Evolutionary conservation across 345 rosid genomes (phyloP), one percentile per base, ranked within the genome.

Genomic region (Acer negundo): DNA sequence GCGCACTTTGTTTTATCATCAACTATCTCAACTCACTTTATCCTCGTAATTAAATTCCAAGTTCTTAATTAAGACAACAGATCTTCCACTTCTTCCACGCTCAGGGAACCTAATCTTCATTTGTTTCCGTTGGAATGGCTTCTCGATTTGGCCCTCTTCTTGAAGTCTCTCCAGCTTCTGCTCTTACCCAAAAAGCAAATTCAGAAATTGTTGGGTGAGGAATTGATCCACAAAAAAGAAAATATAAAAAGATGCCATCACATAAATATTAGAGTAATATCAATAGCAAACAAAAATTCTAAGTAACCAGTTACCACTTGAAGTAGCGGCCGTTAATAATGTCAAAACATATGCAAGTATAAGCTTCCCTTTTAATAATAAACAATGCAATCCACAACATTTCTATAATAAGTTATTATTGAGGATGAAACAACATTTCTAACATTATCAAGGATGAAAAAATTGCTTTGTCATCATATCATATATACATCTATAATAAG

Each of bases 81-180:
- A 87, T 82, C 91, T 90, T 74, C 99, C 99, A 84, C 99, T 93
- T 56, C 89, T 84, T 70, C 99, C 99, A 64, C 94, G 91, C 86
- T 95, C 99, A 5, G 98, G 98, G 82, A 95, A 93, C 87, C 93
- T 91, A 51, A 95, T 95, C 79, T 92, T 95, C 98, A 95, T 92
- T 76, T 91, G 96, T 67, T 95, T 95, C 67, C 96, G 84, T 73
- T 90, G 88, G 81, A 91, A 95, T 75, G 99, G 99, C 87, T 93
- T 95, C 89, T 92, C 96, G 82, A 95, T 82, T 79, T 83, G 93
- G 72, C 86, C 96, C 78, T 86, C 91, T 79, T 93, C 99, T 80
- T 86, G 85, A 74, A 95, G 95, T 82, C 82, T 91, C 81, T 93
- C 98, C 79, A 95, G 90, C 83, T 93, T 93, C 98, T 95, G 83